Percentiles rank a stretch among this genome's conserved stretches.
These are phyloP conservation scores for Mortierella sp. DNA, from an alignment of 371 early-diverging fungal species.

Conservation along the genomic window DNA sequence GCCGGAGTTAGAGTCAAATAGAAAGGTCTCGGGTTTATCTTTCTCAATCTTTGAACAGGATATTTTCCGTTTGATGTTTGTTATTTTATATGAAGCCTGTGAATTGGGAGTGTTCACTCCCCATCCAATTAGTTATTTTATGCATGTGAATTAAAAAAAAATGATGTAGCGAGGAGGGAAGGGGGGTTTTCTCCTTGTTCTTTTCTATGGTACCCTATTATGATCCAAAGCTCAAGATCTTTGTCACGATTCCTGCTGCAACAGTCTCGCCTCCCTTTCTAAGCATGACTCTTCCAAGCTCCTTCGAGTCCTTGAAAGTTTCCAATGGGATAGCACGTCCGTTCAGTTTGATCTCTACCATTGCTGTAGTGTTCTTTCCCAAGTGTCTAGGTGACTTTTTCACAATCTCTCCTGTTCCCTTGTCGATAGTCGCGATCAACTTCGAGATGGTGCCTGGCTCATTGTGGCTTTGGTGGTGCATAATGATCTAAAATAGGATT, in stretches of 20 bases:
- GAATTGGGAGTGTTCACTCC: too few species aligned
- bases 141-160: too few species aligned
- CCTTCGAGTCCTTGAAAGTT: conserved; percentile 84
- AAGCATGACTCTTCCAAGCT: conserved; percentile 91
- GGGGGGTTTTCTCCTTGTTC: background rate
- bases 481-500: conserved; percentile 63
- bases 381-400: conserved; percentile 90
- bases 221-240: conserved; percentile 65
- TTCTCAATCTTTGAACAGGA: too few species aligned
- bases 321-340: conserved; percentile 88
- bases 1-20: too few species aligned
- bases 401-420: conserved; percentile 83
- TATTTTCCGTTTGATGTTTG: too few species aligned
- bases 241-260: conserved; percentile 90
- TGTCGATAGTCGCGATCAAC: conserved; percentile 81
- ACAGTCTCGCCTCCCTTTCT: conserved; percentile 88
- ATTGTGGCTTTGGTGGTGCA: conserved; percentile 86
- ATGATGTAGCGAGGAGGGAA: too few species aligned
- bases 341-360: conserved; percentile 79
- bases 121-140: too few species aligned
- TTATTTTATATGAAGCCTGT: too few species aligned
- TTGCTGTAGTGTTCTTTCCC: conserved; percentile 84
- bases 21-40: too few species aligned
- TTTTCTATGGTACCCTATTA: conserved; percentile 8
- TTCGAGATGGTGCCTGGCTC: conserved; percentile 83